A percentile compares a stretch with the other conserved stretches of the same genome.
These are phyloP conservation scores for Eutrema heterophyllum DNA, from an alignment of 345 rosid genomes.

Conservation along the genomic window DNA sequence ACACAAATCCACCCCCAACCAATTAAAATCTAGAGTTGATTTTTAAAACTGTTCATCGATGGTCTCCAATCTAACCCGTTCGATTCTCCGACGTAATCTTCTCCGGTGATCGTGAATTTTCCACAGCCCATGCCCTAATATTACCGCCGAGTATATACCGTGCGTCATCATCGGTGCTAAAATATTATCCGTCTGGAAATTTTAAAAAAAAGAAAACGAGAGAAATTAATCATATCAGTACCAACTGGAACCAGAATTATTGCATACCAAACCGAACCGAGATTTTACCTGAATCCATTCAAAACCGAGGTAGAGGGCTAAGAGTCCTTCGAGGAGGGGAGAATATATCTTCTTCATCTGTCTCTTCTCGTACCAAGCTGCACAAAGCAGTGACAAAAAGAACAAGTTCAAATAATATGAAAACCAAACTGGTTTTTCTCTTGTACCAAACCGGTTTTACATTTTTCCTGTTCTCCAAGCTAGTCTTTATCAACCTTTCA, in stretches of 20 bases:
- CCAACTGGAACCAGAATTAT: background rate
- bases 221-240: background rate
- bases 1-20: conserved; percentile 12
- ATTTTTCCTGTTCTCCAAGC: background rate
- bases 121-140: conserved; percentile 89
- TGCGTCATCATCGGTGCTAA: conserved; percentile 89
- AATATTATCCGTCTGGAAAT: conserved; percentile 71
- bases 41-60: conserved; percentile 9
- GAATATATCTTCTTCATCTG: conserved; percentile 97
- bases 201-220: background rate
- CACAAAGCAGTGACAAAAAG: background rate
- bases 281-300: conserved; percentile 84
- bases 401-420: background rate
- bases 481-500: background rate
- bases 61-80: conserved; percentile 39
- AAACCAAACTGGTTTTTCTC: background rate
- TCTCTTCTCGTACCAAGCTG: conserved; percentile 98
- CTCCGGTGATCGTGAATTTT: conserved; percentile 85
- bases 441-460: background rate
- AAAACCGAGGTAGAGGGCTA: conserved; percentile 87
- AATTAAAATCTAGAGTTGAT: background rate
- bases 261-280: background rate
- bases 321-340: conserved; percentile 88
- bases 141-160: conserved; percentile 76
- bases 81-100: conserved; percentile 67